Evolutionary conservation across 306 rosid genomes (phyloP), one percentile per base, ranked within the genome.

Genomic region (Cucumis sativus): DNA sequence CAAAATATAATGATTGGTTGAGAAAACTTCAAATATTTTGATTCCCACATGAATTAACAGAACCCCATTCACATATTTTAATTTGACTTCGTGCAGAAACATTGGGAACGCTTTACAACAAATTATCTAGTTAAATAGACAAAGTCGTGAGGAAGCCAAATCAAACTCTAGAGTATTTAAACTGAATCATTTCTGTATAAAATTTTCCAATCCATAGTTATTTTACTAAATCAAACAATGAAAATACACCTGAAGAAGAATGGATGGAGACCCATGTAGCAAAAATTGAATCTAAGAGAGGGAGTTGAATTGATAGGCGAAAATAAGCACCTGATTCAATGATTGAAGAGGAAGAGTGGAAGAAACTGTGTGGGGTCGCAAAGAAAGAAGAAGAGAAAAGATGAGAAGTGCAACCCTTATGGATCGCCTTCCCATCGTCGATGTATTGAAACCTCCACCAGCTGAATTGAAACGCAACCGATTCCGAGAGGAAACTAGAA

Each of bases 391-490:
- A 25, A 70, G 59, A 28, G 23, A 52, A 43, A 52, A 14, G 77
- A 72, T 17, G 47, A 72, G 60, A 52, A 72, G 57, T 17, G 77
- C 61, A 72, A 72, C 60, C 77, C 77, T 28, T 28, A 14, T 5
- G 77, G 77, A 72, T 33, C 57, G 77, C 61, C 77, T 72, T 72
- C 45, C 77, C 77, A 72, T 72, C 45, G 45, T 30, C 17, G 77
- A 28, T 30, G 14, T 2, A 11, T 51, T 72, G 17, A 45, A 43
- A 35, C 56, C 52, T 18, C 55, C 67, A n/a, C 65, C 6, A 43
- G 18, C 56, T n/a, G 74, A 68, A n/a, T 13, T 12, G 56, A 68
- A 68, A 68, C 18, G 33, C 33, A 43, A 39, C 30, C 72, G 69
- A 8, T 12, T 37, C 11, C 30, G 30, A 28, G 7, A 23, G 1